Percentiles rank a stretch among this genome's conserved stretches.
Evolutionary conservation across 495 filamentous ascomycete species (phyloP).

Genomic region (Mytilinidion resinicola): DNA sequence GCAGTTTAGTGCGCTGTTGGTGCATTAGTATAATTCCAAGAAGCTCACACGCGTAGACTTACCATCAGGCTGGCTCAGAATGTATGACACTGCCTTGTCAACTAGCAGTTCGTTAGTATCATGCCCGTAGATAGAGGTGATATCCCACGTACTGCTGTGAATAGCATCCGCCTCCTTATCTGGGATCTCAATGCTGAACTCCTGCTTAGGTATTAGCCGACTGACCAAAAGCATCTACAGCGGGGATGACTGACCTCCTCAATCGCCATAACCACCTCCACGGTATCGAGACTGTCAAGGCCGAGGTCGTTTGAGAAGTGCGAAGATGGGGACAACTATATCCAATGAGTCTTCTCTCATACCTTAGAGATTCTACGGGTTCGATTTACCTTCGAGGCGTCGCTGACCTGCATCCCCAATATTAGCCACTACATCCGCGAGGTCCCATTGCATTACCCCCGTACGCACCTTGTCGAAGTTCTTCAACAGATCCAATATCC

Average conservation of each 20-base stretch:
- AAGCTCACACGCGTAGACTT: conserved; percentile 11
- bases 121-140: neutral
- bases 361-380: neutral
- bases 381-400: conserved; percentile 39
- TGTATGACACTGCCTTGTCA: conserved; percentile 92
- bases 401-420: conserved; percentile 32
- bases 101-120: conserved; percentile 51
- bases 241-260: conserved; percentile 69
- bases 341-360: conserved; percentile 12
- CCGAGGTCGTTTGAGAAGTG: conserved; percentile 97
- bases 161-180: conserved; percentile 98
- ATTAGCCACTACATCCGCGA: conserved; percentile 11
- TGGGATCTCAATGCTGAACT: conserved; percentile 99
- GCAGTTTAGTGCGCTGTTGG: conserved; percentile 31
- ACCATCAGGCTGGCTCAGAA: conserved; percentile 88
- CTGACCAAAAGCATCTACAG: neutral
- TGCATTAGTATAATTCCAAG: conserved; percentile 17
- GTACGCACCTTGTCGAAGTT: conserved; percentile 92
- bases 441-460: neutral
- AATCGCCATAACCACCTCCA: conserved; percentile 99
- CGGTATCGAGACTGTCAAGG: conserved; percentile 92
- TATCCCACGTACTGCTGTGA: conserved; percentile 76
- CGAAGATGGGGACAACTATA: conserved; percentile 67
- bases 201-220: conserved; percentile 50
- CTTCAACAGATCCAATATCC: conserved; percentile 85